These are phyloP conservation scores for Avena eriantha DNA, from an alignment of 176 grass and related monocot genomes.

Conservation along the genomic window DNA sequence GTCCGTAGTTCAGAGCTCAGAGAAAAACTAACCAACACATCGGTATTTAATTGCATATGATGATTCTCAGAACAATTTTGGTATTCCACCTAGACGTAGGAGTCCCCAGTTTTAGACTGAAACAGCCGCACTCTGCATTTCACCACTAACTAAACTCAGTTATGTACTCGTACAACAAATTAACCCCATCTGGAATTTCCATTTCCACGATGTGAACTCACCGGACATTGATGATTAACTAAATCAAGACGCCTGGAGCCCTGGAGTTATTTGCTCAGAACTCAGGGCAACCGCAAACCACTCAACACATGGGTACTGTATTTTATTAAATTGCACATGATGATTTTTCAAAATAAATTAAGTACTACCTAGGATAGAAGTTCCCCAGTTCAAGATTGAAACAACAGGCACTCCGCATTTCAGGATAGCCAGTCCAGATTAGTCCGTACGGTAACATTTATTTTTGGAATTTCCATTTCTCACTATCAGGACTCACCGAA, in stretches of 20 bases:
- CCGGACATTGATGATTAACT: background rate
- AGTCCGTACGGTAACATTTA: background rate
- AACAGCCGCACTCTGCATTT: background rate
- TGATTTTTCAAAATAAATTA: background rate
- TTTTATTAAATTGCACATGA: background rate
- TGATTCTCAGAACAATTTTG: background rate
- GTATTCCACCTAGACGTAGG: background rate
- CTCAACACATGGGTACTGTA: background rate
- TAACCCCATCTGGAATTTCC: background rate
- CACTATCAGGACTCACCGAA: background rate
- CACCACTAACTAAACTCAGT: background rate
- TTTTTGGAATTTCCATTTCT: background rate
- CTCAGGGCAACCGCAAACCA: background rate
- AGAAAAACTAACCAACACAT: too few relatives aligned
- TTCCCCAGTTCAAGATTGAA: background rate
- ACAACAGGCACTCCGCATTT: background rate
- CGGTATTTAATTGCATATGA: background rate
- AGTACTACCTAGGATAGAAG: background rate
- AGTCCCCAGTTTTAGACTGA: background rate
- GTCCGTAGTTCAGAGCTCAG: background rate
- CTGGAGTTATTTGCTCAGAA: background rate
- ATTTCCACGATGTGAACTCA: background rate
- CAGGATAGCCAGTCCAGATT: background rate
- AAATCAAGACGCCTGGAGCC: background rate
- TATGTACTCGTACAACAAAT: background rate